Percentiles rank a stretch among this genome's conserved stretches.
Evolutionary conservation across 2,329 filamentous ascomycete genomes (phyloP).

Genomic region (Monilinia vaccinii-corymbosi): DNA sequence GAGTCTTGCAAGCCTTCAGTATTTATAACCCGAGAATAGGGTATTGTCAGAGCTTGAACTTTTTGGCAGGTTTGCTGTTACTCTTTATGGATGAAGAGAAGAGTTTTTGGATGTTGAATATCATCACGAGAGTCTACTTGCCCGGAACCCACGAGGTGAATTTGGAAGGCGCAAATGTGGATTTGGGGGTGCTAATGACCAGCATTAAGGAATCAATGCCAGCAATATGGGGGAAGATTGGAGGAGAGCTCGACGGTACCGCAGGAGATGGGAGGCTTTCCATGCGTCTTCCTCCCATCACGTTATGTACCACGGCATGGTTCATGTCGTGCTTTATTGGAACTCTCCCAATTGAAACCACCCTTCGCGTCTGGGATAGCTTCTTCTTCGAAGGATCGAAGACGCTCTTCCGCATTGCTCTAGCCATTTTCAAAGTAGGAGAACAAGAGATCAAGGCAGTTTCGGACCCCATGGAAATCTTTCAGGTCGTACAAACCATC

Average conservation of each 20-base stretch:
- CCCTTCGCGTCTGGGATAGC: conserved; percentile 86
- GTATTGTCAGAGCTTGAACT: conserved; percentile 94
- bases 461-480: conserved; percentile 86
- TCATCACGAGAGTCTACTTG: conserved; percentile 80
- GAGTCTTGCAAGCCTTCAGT: conserved; percentile 82
- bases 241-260: conserved; percentile 56
- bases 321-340: conserved; percentile 97
- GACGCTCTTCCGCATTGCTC: conserved; percentile 82
- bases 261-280: conserved; percentile 28
- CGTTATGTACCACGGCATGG: conserved; percentile 88
- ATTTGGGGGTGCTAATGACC: conserved; percentile 87
- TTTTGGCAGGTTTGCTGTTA: conserved; percentile 80
- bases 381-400: conserved; percentile 95
- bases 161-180: conserved; percentile 85
- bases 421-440: conserved; percentile 84
- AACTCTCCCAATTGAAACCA: conserved; percentile 83
- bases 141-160: conserved; percentile 88
- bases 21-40: conserved; percentile 86
- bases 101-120: conserved; percentile 84
- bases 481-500: conserved; percentile 83
- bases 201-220: conserved; percentile 76
- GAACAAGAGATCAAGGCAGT: conserved; percentile 73
- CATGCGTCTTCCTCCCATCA: conserved; percentile 71
- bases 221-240: conserved; percentile 78
- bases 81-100: conserved; percentile 88